Percentiles rank a stretch among this genome's conserved stretches.
phyloP scores from a whole-genome alignment of 2,329 filamentous ascomycete genomes.

The Venturia aucupariae region DNA sequence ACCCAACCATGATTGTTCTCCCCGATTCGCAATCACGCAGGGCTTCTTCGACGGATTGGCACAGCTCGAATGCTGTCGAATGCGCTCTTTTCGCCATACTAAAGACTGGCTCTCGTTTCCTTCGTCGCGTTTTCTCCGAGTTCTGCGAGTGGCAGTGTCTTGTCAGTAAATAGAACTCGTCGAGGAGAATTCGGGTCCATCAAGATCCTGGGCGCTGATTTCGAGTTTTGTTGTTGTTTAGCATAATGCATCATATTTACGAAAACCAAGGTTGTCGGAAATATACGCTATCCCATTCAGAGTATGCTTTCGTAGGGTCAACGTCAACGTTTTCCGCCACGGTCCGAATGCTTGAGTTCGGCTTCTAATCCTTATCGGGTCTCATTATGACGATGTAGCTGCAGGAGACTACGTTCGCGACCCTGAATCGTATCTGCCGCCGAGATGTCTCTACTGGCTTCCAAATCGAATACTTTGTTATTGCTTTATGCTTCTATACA shows the following conservation, averaged over 20 bases:
- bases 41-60: neutral
- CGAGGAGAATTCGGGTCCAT: neutral
- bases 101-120: neutral
- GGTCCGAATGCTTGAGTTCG: too few species aligned
- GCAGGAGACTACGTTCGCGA: too few species aligned
- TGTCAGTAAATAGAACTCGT: neutral
- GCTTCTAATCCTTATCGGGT: too few species aligned
- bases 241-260: neutral
- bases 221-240: neutral
- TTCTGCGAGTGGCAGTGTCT: too few species aligned
- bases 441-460: too few species aligned
- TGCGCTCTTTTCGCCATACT: neutral
- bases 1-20: neutral
- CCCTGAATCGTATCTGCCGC: neutral
- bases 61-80: neutral
- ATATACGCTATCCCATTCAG: too few species aligned
- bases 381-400: too few species aligned
- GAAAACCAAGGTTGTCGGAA: neutral
- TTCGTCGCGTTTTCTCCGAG: too few species aligned
- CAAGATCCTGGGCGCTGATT: neutral
- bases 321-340: too few species aligned
- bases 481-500: too few species aligned
- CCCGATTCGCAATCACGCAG: neutral
- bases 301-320: too few species aligned
- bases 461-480: too few species aligned